Evolutionary conservation across 169 alveolate genomes (phyloP), one percentile per base, ranked within the genome.

Genomic region (Eimeria nieschulzi): DNA sequence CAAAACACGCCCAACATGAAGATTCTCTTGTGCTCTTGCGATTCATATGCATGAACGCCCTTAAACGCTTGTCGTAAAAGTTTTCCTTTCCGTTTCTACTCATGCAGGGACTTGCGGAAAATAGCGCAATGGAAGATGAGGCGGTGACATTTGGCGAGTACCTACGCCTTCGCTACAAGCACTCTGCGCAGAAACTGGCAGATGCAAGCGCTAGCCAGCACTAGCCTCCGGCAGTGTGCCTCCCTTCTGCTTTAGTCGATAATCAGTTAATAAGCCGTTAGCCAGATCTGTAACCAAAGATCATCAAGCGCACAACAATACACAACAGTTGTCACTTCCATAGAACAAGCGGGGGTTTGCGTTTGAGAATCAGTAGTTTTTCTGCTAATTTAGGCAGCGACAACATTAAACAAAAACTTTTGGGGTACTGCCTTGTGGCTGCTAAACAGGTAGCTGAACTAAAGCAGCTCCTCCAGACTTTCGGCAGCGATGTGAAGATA

Each of bases 161-260:
- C 88, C 61, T 80, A 76, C 88, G 88, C 23, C 88, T 80, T 59
- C 88, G 88, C 68, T 80, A 80, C 88, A 80, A 39, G 21, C 56
- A 61, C 55, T 80, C 88, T 59, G 88, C 88, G 5, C 56, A 13
- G 23, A 25, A 13, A 59, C 15, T 53, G 17, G 73, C 88, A 61
- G 88, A 80, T 80, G 88, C 88, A 80, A 80, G 88, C 21, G 56
- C 25, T 56, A 9, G 64, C 9, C 64, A 56, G 13, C 64, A 10
- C 13, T 56, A 56, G 64, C n/a, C n/a, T n/a, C n/a, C n/a, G n/a
- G n/a, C n/a, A n/a, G n/a, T n/a, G n/a, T n/a, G n/a, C n/a, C n/a
- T n/a, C n/a, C n/a, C n/a, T n/a, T n/a, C n/a, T n/a, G n/a, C n/a
- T n/a, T n/a, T n/a, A n/a, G n/a, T n/a, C n/a, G n/a, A n/a, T n/a